Evolutionary conservation across 768 basidiomycete genomes (phyloP).

Genomic region (Mycena chlorophos): DNA sequence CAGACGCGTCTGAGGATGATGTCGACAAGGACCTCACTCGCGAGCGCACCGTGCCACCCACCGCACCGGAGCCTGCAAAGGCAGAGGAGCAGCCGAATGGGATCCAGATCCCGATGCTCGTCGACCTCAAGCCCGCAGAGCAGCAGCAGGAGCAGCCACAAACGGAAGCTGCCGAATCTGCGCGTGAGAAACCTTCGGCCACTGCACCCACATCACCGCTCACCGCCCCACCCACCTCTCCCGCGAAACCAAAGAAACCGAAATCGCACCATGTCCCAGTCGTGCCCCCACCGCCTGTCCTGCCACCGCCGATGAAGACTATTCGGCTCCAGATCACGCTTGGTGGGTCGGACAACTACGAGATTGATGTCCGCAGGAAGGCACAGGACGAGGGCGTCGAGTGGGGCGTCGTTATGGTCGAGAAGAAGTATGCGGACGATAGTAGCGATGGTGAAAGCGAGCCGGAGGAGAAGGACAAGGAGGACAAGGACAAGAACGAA

Average conservation of each 20-base stretch:
- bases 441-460: constrained; percentile 40
- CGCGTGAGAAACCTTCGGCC: constrained; percentile 19
- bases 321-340: constrained; percentile 68
- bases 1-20: constrained; percentile 26
- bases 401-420: constrained; percentile 12
- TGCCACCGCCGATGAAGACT: constrained; percentile 57
- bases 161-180: constrained; percentile 26
- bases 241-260: constrained; percentile 44
- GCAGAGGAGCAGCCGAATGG: background rate
- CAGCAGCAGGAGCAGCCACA: no score
- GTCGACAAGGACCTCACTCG: constrained; percentile 21
- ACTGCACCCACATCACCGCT: constrained; percentile 31
- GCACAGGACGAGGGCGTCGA: constrained; percentile 56
- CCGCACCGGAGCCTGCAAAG: constrained; percentile 14
- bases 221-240: constrained; percentile 33
- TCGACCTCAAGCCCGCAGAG: constrained; percentile 18
- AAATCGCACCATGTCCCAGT: constrained; percentile 52
- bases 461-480: constrained; percentile 13
- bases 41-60: constrained; percentile 14
- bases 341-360: constrained; percentile 74
- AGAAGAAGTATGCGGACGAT: constrained; percentile 36
- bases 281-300: constrained; percentile 58
- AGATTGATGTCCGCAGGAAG: constrained; percentile 60
- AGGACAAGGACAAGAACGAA: constrained; percentile 18
- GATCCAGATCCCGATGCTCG: constrained; percentile 22